Evolutionary conservation across 495 filamentous ascomycete genomes (phyloP).

Genomic region (Tuber microsphaerosporum): DNA sequence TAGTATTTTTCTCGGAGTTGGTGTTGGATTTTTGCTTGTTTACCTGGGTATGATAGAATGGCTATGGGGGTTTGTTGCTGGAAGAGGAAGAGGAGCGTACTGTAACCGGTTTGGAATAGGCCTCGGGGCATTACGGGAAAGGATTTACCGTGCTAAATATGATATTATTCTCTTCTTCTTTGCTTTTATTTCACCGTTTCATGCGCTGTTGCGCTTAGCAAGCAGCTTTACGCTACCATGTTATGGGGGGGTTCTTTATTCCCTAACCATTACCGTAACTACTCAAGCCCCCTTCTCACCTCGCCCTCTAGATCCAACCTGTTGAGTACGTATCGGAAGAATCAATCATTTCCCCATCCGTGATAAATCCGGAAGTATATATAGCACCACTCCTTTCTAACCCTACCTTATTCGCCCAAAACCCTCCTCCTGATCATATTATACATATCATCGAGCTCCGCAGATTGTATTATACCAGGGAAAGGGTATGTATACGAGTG

Average conservation of each 20-base stretch:
- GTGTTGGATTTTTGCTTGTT: neutral
- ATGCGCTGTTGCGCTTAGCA: neutral
- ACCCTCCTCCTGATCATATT: too few species aligned
- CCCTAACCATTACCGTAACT: neutral
- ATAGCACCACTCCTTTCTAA: neutral
- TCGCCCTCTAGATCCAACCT: too few species aligned
- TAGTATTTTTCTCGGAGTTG: too few species aligned
- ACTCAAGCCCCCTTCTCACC: too few species aligned
- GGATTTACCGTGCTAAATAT: neutral
- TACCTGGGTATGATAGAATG: neutral
- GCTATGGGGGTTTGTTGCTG: neutral
- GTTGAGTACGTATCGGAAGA: too few species aligned
- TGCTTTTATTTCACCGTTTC: neutral
- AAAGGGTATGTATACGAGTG: neutral
- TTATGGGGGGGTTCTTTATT: neutral
- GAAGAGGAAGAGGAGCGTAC: too few species aligned
- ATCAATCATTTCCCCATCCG: neutral
- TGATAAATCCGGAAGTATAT: neutral
- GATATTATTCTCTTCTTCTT: neutral
- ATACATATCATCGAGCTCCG: too few species aligned
- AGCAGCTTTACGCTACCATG: neutral
- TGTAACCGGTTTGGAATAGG: neutral
- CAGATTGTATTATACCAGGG: too few species aligned
- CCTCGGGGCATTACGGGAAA: neutral
- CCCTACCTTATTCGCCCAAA: too few species aligned